phyloP scores from a whole-genome alignment of 495 filamentous ascomycete genomes.

The Daldinia caldariorum region DNA sequence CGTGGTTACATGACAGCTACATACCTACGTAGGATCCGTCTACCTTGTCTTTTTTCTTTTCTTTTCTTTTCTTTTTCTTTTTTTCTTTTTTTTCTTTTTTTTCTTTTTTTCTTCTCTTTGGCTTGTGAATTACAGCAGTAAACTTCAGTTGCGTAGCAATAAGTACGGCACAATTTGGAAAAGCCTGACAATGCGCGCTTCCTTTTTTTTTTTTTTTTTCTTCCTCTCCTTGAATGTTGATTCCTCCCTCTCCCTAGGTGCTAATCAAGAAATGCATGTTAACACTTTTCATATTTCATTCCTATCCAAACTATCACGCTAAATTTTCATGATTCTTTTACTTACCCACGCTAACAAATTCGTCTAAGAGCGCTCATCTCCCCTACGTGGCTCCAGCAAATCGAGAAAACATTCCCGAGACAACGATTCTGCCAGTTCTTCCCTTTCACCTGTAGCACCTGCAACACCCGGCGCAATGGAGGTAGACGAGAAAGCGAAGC shows the following conservation, averaged over 20 bases:
- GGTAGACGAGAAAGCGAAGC: constrained; percentile 61
- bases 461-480: constrained; percentile 61
- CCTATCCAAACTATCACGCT: not conserved
- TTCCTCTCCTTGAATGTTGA: constrained; percentile 1
- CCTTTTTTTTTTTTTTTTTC: not conserved
- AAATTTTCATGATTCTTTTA: not conserved
- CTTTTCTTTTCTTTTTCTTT: no score
- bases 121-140: not conserved
- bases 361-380: constrained; percentile 56
- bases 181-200: not conserved
- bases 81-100: no score
- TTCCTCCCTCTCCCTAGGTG: not conserved
- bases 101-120: no score
- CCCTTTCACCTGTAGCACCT: constrained; percentile 66
- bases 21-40: not conserved
- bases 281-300: not conserved
- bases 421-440: constrained; percentile 71
- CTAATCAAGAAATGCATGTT: not conserved
- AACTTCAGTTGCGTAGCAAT: not conserved
- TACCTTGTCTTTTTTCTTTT: not conserved
- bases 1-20: not conserved
- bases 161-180: not conserved
- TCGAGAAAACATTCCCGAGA: constrained; percentile 60
- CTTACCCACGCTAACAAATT: not conserved
- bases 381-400: constrained; percentile 56